Base-by-base conservation (phyloP, 2,329 filamentous ascomycete species). In the Calonectria honghensis region DNA sequence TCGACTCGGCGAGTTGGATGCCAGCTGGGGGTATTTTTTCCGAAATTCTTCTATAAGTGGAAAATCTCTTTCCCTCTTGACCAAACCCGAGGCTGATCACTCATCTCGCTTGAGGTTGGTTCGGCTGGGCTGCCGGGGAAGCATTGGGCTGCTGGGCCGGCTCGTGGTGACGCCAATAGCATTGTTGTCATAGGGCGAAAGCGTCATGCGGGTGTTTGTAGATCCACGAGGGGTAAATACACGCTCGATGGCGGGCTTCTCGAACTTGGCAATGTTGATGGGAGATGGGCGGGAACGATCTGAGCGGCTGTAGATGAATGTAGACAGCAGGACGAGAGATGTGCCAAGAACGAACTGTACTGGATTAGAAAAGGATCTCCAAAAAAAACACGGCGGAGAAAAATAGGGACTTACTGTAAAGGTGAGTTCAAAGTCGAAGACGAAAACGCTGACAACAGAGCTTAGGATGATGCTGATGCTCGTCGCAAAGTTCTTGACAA, bases 401-500 rank as follows among this genome's bases (percentile, higher is more conserved):
- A 24, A 35, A 20, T 16, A 37, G 20, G 24, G 16, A 89, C 94
- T 87, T 90, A 97, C 95, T 77, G 92, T 91, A 32, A 89, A 81
- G 1, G 94, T 94, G 54, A 97, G 90, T 63, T 92, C 86, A 78
- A 98, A 95, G 65, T 96, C 90, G 83, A 98, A 98, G 78, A 98
- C 94, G 85, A 92, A 93, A 2, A 98, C 90, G 82, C 96, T 98
- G 68, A 95, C 94, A 18, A 98, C 78, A 77, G 96, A 96, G 83
- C 95, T 97, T 65, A 98, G 87, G 71, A 98, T 88, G 75, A 98
- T 97, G 81, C 95, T 98, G 76, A 98, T 95, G 81, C 95, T 97
- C 6, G 96, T 96, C 6, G 96, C 96, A 85, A 98, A 96, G 83
- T 97, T 98, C 88, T 97, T 98, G 73, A 95, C 93, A 82, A 98